Evolutionary conservation across 2,329 filamentous ascomycete species (phyloP), one percentile per base, ranked within the genome.

Genomic region (Colletotrichum scovillei): DNA sequence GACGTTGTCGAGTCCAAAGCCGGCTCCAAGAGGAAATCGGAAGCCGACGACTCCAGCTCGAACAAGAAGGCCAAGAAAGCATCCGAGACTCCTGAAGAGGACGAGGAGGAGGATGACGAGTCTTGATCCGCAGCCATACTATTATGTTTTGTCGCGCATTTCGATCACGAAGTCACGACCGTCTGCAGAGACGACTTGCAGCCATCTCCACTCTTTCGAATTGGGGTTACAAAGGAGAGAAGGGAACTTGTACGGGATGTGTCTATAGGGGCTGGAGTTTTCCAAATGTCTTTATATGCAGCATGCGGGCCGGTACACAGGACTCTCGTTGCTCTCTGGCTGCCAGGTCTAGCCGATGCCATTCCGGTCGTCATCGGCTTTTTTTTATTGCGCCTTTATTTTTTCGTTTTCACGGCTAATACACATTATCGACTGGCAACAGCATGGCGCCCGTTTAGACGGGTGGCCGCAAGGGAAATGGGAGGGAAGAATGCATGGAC

Each of bases 1-100:
- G 69, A 67, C 24, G 63, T 71, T 5, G 30, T 42, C 6, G 77
- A 77, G 9, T 72, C 76, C 56, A 82, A 81, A 74, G 77, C 85
- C 11, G 88, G 88, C 68, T 86, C 85, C 42, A 92, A 92, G 83
- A 87, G 91, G 77, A 92, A 92, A 81, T 90, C 90, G 7, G 88
- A 90, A 72, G 83, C 84, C 35, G 84, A 83, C 67, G 83, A 83
- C 19, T 81, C 80, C 24, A 83, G 84, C 38, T 83, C 88, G 35
- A 88, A 86, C 78, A 92, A 92, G 81, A 90, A 88, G 82, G 84
- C 88, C 75, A 88, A 86, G 77, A 85, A 91, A 59, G 89, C 91
- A 72, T 76, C 67, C 63, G 79, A 80, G 69, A 81, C 78, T 69
- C 78, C 79, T 63, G 79, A 81, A 58, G 80, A 81, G 32, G 84